phyloP scores from a whole-genome alignment of 495 filamentous ascomycete species.

The Cercophora scortea region DNA sequence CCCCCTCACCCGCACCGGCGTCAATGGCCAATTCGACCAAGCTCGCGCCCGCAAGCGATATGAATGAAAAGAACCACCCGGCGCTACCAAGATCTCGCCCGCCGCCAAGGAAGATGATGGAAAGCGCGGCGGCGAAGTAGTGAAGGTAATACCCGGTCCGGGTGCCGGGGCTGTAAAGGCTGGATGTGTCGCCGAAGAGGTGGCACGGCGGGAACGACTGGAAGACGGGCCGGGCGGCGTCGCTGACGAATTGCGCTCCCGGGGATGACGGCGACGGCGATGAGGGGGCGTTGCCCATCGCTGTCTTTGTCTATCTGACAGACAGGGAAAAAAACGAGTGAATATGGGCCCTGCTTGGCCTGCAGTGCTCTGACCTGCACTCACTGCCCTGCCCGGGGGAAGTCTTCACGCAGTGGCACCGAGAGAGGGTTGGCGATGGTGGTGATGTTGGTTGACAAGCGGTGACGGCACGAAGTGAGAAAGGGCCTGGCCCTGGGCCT shows the following conservation, averaged over 20 bases:
- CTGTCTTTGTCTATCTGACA: not conserved
- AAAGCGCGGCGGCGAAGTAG: conserved; percentile 6
- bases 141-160: conserved; percentile 10
- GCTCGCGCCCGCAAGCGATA: conserved; percentile 6
- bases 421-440: too few species aligned
- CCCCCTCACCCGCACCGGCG: not conserved
- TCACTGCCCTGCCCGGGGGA: too few species aligned
- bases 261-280: not conserved
- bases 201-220: conserved; percentile 6
- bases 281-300: conserved; percentile 8
- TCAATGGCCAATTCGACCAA: conserved; percentile 4
- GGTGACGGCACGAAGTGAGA: too few species aligned
- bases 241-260: conserved; percentile 8
- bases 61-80: conserved; percentile 6
- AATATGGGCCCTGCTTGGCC: too few species aligned
- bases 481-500: too few species aligned
- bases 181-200: conserved; percentile 8
- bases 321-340: too few species aligned
- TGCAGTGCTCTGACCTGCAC: too few species aligned
- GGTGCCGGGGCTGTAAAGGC: conserved; percentile 8
- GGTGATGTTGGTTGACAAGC: too few species aligned
- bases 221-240: not conserved
- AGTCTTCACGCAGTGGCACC: too few species aligned
- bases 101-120: conserved; percentile 5
- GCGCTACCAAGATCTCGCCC: not conserved